A percentile compares a stretch with the other conserved stretches of the same genome.
Evolutionary conservation across 2,329 filamentous ascomycete genomes (phyloP).

Genomic region (Aspergillus arachidicola): DNA sequence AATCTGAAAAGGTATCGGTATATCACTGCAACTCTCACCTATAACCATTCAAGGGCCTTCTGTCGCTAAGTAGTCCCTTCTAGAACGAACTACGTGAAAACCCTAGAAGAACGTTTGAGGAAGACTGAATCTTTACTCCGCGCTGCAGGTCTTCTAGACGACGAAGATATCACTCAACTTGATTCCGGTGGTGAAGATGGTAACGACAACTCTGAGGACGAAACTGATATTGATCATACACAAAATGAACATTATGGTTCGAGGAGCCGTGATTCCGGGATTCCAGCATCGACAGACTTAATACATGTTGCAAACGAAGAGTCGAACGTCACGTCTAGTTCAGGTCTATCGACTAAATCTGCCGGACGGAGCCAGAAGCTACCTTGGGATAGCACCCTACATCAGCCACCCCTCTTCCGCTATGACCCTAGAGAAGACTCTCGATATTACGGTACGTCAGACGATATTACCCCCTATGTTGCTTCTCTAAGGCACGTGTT

Average conservation of each 20-base stretch:
- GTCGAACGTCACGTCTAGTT: background rate
- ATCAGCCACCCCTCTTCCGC: conserved; percentile 76
- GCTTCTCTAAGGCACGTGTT: background rate
- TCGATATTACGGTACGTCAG: conserved; percentile 66
- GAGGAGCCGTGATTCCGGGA: conserved; percentile 6
- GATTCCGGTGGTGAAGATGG: conserved; percentile 23
- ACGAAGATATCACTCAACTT: conserved; percentile 68
- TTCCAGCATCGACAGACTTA: conserved; percentile 4
- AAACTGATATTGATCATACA: conserved; percentile 11
- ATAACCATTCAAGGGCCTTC: background rate
- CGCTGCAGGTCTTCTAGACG: conserved; percentile 78
- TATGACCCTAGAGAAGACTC: conserved; percentile 89
- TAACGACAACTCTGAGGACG: conserved; percentile 20
- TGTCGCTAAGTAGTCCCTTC: conserved; percentile 9
- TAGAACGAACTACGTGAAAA: conserved; percentile 91
- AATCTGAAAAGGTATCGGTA: conserved; percentile 77
- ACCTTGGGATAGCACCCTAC: conserved; percentile 48
- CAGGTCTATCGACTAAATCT: conserved; percentile 20
- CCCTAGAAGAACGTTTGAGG: conserved; percentile 85
- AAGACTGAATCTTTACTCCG: conserved; percentile 86
- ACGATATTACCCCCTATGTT: background rate
- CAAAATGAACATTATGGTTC: conserved; percentile 41
- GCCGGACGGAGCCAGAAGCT: conserved; percentile 38
- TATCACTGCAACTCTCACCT: background rate
- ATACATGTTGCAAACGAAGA: background rate